phyloP scores from a whole-genome alignment of 768 basidiomycete species.

The Lactarius psammicola region DNA sequence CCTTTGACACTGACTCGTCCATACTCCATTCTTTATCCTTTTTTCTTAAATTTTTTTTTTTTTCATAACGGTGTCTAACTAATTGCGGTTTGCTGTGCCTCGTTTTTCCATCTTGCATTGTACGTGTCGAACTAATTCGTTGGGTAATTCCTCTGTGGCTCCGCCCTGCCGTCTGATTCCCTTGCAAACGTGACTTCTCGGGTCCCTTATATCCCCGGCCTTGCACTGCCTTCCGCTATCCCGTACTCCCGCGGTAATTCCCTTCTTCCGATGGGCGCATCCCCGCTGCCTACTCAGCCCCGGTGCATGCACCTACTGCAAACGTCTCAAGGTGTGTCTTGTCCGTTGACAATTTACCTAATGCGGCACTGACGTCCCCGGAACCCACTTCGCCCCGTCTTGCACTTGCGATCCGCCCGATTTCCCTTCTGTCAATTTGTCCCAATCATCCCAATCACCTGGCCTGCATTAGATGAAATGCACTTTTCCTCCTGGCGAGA shows the following conservation, averaged over 20 bases:
- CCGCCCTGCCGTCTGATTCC: background rate
- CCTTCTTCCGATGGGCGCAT: constrained; percentile 2
- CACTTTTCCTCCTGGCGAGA: constrained; percentile 68
- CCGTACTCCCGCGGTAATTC: constrained; percentile 10
- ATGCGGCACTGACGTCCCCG: constrained; percentile 10
- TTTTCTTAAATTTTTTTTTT: background rate
- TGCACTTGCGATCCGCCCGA: background rate
- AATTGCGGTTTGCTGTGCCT: background rate
- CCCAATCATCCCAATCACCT: constrained; percentile 1
- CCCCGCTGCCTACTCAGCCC: constrained; percentile 44
- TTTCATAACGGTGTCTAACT: background rate
- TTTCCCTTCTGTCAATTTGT: constrained; percentile 7
- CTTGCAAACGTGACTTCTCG: constrained; percentile 7
- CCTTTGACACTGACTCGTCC: background rate
- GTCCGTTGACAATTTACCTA: background rate
- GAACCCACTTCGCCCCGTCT: background rate
- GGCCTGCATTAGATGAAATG: constrained; percentile 72
- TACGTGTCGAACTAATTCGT: constrained; percentile 10
- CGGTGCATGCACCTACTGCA: constrained; percentile 84
- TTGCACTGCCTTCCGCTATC: constrained; percentile 13
- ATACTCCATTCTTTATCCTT: background rate
- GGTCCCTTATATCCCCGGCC: constrained; percentile 10
- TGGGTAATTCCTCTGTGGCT: background rate
- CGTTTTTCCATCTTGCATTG: background rate
- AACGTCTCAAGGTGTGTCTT: constrained; percentile 74